Percentiles rank a stretch among this genome's conserved stretches.
Conservation (phyloP, 768 basidiomycete genomes). For the Hericium alpestre region DNA sequence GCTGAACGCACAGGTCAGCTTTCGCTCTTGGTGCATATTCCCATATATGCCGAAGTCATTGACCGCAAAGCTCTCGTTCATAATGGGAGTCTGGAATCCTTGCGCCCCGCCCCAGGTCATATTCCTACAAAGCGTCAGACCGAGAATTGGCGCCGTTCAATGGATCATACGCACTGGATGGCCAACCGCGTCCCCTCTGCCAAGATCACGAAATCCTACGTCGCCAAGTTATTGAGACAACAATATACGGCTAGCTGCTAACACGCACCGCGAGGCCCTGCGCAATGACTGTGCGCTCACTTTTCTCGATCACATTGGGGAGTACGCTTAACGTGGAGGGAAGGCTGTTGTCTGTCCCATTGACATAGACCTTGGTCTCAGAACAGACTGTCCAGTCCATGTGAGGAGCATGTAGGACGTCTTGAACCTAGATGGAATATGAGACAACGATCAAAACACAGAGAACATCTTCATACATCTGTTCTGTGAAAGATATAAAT, state of each 20-base stretch:
- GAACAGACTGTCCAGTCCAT: constrained; percentile 22
- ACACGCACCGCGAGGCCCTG: constrained; percentile 23
- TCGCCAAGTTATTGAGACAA: background rate
- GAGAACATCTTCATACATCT: background rate
- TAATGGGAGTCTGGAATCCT: constrained; percentile 25
- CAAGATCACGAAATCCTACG: constrained; percentile 24
- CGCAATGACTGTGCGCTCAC: constrained; percentile 22
- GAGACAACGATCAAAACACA: background rate
- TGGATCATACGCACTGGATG: constrained; percentile 19
- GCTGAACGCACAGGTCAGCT: constrained; percentile 20
- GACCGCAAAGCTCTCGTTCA: constrained; percentile 21
- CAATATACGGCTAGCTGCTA: background rate
- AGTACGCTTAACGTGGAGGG: constrained; percentile 24
- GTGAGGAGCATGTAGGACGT: constrained; percentile 27
- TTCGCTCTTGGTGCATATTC: constrained; percentile 22
- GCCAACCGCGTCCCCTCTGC: constrained; percentile 27
- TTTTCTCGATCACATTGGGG: constrained; percentile 28
- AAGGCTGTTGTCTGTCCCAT: constrained; percentile 20
- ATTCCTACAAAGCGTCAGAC: constrained; percentile 13
- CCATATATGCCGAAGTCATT: constrained; percentile 24
- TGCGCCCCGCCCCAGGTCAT: constrained; percentile 27
- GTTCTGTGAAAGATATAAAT: background rate
- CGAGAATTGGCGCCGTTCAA: background rate
- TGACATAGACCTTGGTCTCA: constrained; percentile 17
- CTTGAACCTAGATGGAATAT: constrained; percentile 20